Percentiles rank a stretch among this genome's conserved stretches.
Conservation (phyloP, 495 filamentous ascomycete species). For the Daldinia concentrica region DNA sequence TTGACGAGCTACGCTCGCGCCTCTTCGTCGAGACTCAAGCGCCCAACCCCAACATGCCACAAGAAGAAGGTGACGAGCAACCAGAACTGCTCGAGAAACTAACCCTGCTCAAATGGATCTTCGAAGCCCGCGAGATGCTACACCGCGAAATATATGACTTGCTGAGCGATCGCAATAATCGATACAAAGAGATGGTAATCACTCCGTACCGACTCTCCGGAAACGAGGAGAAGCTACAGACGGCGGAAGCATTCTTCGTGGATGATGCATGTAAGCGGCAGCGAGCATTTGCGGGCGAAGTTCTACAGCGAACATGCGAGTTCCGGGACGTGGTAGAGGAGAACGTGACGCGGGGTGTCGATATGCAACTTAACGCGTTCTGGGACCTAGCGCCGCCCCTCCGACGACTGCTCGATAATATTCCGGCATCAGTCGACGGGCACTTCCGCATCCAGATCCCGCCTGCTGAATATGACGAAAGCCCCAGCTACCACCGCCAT, state of each 20-base stretch:
- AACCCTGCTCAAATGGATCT: conserved; percentile 96
- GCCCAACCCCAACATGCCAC: conserved; percentile 78
- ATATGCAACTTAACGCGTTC: conserved; percentile 89
- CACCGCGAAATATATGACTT: conserved; percentile 86
- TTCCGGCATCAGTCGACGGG: conserved; percentile 63
- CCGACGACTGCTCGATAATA: conserved; percentile 75
- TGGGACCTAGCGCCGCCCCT: conserved; percentile 96
- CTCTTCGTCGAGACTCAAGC: conserved; percentile 78
- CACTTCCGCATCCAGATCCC: conserved; percentile 76
- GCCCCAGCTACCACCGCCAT: conserved; percentile 77
- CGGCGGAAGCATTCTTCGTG: conserved; percentile 81
- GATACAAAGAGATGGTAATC: conserved; percentile 82
- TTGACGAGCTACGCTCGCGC: conserved; percentile 73
- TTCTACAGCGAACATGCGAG: conserved; percentile 74
- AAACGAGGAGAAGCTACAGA: conserved; percentile 75
- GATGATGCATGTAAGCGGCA: conserved; percentile 77
- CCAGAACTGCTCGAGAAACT: conserved; percentile 94
- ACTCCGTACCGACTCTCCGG: conserved; percentile 78
- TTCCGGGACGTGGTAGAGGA: conserved; percentile 84
- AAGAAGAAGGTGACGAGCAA: conserved; percentile 94
- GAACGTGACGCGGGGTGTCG: conserved; percentile 87
- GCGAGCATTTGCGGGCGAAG: conserved; percentile 69
- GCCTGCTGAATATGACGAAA: conserved; percentile 80
- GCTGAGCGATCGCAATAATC: conserved; percentile 81
- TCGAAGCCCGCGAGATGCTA: conserved; percentile 88